Base-by-base conservation (phyloP, 169 alveolate genomes). In the Cryptosporidium felis region DNA sequence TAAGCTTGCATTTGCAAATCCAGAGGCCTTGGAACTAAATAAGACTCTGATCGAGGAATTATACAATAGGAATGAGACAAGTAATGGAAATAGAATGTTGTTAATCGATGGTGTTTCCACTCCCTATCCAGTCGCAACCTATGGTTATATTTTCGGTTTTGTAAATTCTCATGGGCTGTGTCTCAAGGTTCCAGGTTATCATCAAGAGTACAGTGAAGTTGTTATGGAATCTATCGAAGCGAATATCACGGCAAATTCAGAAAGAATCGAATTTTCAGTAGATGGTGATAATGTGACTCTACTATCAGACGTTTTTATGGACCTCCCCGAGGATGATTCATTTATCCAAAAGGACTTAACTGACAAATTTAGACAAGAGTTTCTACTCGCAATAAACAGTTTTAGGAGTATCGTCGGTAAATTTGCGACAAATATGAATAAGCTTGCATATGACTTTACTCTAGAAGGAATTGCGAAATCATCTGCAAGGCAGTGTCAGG, bases 361-460 rank as follows among this genome's bases (percentile, higher is more conserved):
- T 14, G 85, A 74, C 45, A 74, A 53, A 16, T 74, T 74, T 34
- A 49, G 85, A 34, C 85, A 74, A 56, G 85, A 74, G 41, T 74
- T 74, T 38, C 41, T 74, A 60, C 65, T 74, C 41, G 85, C 85
- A 36, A 36, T 74, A 6, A 74, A 74, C 26, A 74, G 85, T 44
- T 74, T 74, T 36, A 74, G 85, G 56, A 74, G 85, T 41, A 56
- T 74, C 23, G 67, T 53, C 12, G 85, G 85, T 34, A 61, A 49
- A 53, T 74, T 53, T 53, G 85, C 85, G 40, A 74, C 85, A 32
- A 56, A 74, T 53, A 74, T 74, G 85, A 74, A 74, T 21, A 74
- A 74, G 41, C 30, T 74, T 26, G 85, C 85, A 5, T 74, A 74
- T 14, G 85, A 74, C 23, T 74, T 74, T 23, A 74, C 85, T 1